Conservation (phyloP, 2,329 filamentous ascomycete species). For the Diaporthe longicolla region DNA sequence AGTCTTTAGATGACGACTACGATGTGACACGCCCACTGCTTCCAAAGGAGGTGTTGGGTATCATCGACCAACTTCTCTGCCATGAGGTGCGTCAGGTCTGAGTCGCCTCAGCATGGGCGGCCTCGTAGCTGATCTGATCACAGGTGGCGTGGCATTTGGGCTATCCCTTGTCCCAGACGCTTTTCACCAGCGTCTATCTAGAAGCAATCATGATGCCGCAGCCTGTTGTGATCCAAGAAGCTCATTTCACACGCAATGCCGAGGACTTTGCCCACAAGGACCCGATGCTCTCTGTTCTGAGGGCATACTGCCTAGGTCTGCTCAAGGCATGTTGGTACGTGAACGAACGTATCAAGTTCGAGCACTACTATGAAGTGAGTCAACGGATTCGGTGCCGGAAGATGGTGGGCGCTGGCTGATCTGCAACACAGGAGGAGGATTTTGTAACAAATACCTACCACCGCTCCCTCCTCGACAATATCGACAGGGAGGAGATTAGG, state of each 20-base stretch:
- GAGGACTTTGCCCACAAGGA: slow-evolving; percentile 51
- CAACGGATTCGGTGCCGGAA: slow-evolving; percentile 45
- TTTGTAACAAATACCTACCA: slow-evolving; percentile 95
- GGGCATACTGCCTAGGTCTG: slow-evolving; percentile 88
- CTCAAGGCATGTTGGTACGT: slow-evolving; percentile 87
- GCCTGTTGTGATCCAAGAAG: slow-evolving; percentile 74
- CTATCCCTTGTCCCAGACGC: slow-evolving; percentile 93
- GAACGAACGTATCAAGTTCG: slow-evolving; percentile 81
- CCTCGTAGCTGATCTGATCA: slow-evolving; percentile 10
- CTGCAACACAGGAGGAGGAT: slow-evolving; percentile 83
- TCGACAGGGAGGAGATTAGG: slow-evolving; percentile 71
- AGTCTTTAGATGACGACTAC: slow-evolving; percentile 87
- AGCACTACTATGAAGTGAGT: slow-evolving; percentile 88
- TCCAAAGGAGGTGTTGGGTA: slow-evolving; percentile 87
- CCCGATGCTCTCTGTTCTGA: slow-evolving; percentile 74
- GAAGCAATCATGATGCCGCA: slow-evolving; percentile 83
- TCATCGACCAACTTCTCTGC: slow-evolving; percentile 93
- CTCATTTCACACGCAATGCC: slow-evolving; percentile 68
- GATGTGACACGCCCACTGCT: slow-evolving; percentile 77
- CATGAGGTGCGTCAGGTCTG: slow-evolving; percentile 76
- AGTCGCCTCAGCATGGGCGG: not conserved
- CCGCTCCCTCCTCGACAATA: slow-evolving; percentile 77
- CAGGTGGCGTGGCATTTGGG: slow-evolving; percentile 97
- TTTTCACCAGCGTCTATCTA: slow-evolving; percentile 93
- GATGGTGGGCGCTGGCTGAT: not conserved